A percentile compares a stretch with the other conserved stretches of the same genome.
Conservation (phyloP, 1,139 yeast genomes). For the Suhomyces yuchorum region DNA sequence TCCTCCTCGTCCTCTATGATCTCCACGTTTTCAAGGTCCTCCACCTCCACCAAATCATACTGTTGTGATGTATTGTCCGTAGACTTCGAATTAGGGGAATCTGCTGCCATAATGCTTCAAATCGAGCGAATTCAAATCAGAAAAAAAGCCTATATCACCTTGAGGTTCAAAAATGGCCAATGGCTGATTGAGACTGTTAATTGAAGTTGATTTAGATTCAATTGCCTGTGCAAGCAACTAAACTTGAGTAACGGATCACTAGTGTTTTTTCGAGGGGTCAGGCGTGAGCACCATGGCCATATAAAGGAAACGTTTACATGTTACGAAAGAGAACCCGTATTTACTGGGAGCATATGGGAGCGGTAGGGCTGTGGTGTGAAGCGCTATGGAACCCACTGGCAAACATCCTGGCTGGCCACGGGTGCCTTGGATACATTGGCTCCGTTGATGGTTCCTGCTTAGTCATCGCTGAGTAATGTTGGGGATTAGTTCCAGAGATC, state of each 20-base stretch:
- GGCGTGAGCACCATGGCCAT: slow-evolving; percentile 3
- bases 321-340: background rate
- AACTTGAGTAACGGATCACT: slow-evolving; percentile 1
- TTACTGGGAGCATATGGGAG: background rate
- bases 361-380: background rate
- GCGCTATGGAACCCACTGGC: too few relatives aligned
- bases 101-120: slow-evolving; percentile 10
- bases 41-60: slow-evolving; percentile 10
- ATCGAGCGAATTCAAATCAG: background rate
- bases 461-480: too few relatives aligned
- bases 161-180: background rate
- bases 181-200: background rate
- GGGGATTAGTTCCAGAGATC: too few relatives aligned
- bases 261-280: slow-evolving; percentile 8
- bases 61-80: slow-evolving; percentile 3
- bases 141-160: background rate
- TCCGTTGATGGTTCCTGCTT: too few relatives aligned
- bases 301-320: background rate
- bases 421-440: too few relatives aligned
- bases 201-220: background rate
- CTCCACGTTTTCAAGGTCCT: slow-evolving; percentile 9
- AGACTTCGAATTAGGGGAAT: slow-evolving; percentile 6
- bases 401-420: too few relatives aligned
- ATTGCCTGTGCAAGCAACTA: slow-evolving; percentile 4
- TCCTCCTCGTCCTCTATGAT: slow-evolving; percentile 11